Base-by-base conservation (phyloP, 2,329 filamentous ascomycete species). In the Aureobasidium lini region DNA sequence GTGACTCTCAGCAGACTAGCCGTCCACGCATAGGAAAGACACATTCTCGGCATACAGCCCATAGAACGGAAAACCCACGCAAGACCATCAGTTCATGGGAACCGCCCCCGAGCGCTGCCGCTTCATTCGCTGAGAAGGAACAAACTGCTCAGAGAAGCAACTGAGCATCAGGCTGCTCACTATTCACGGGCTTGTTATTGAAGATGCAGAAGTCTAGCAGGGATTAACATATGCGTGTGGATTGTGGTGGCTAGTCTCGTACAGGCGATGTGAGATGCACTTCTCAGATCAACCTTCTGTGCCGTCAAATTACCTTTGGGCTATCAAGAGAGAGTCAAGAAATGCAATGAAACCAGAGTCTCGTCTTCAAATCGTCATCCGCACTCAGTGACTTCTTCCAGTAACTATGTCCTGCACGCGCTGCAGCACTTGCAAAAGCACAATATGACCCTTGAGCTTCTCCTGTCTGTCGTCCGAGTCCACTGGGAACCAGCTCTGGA, bases 401-500 rank as follows among this genome's bases (percentile, higher is more conserved):
- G 31, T 8, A 32, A 53, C 40, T 6, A 59, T 59, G 16, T 44
- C 37, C 48, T 59, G 57, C 18, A 59, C 40, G 9, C 39, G 31
- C 18, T 52, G 31, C 50, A 72, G 54, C 62, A 67, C 69, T 36
- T 63, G 58, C 52, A 71, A 50, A 23, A 72, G 53, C 61, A 67
- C 63, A 15, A 61, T 48, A 60, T 69, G 69, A 4, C 69, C 69
- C 28, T 57, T 47, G 34, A 47, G 54, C 34, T 57, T 47, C 32
- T 47, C 42, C 8, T 48, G 16, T 16, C 10, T 39, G 42, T 57
- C 23, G n/a, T 32, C 44, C n/a, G 54, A 47, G 4, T 36, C 47
- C 13, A 53, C 32, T 3, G 70, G 69, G 39, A 73, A 72, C 68
- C 68, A 72, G 9, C 61, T 63, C 6, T 63, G 60, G 10, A 67